phyloP scores from a whole-genome alignment of 2,329 filamentous ascomycete species.

The Ophiostoma perfectum region DNA sequence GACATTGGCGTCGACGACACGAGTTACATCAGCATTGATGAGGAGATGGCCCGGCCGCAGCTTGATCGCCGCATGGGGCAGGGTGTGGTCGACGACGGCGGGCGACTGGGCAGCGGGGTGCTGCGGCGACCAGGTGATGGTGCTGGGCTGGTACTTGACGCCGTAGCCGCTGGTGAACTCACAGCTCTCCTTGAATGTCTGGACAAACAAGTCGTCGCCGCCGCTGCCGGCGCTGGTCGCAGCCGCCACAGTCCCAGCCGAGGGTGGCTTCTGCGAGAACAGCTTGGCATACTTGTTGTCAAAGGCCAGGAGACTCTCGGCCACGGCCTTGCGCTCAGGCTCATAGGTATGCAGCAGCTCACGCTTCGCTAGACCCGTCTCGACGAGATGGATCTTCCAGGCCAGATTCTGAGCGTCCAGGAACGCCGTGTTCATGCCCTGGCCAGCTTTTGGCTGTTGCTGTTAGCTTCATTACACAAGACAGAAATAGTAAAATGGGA shows the following conservation, averaged over 20 bases:
- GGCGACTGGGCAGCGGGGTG: constrained; percentile 67
- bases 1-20: constrained; percentile 81
- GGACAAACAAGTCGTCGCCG: constrained; percentile 71
- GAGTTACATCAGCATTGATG: constrained; percentile 73
- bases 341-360: constrained; percentile 80
- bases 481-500: background rate
- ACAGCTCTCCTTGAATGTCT: constrained; percentile 84
- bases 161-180: constrained; percentile 92
- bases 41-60: constrained; percentile 71
- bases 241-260: constrained; percentile 64
- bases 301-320: constrained; percentile 77
- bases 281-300: constrained; percentile 86
- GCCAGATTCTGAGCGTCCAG: constrained; percentile 81
- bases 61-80: constrained; percentile 54
- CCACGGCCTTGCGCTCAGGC: constrained; percentile 74
- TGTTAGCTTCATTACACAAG: background rate
- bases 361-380: constrained; percentile 71
- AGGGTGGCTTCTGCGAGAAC: constrained; percentile 73
- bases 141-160: constrained; percentile 75
- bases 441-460: constrained; percentile 60
- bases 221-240: constrained; percentile 11
- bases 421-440: constrained; percentile 77
- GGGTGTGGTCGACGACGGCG: constrained; percentile 36
- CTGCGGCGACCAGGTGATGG: constrained; percentile 72
- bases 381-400: constrained; percentile 93